Percentiles rank a stretch among this genome's conserved stretches.
Conservation (phyloP, 305 asterid species). For the Plantago coronopus region DNA sequence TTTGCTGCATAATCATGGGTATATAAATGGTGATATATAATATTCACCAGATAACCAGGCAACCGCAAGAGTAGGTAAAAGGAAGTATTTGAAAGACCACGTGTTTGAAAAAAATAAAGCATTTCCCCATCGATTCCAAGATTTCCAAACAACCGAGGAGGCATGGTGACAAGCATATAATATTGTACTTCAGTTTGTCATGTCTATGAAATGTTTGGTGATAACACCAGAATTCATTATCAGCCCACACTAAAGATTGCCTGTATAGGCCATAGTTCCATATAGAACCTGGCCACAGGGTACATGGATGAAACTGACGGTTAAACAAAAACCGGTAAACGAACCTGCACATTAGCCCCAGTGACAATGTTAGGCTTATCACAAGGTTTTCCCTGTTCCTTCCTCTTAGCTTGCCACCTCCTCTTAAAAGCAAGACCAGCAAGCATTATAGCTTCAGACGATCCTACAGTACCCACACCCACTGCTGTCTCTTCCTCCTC, state of each 20-base stretch:
- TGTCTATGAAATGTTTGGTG: too few species aligned
- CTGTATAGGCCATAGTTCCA: neutral
- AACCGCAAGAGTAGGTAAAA: too few species aligned
- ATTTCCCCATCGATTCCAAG: too few species aligned
- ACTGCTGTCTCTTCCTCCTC: slow-evolving; percentile 48
- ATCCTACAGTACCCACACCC: slow-evolving; percentile 64
- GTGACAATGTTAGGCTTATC: slow-evolving; percentile 62
- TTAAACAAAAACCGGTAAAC: neutral
- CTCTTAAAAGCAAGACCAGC: slow-evolving; percentile 74
- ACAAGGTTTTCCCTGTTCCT: slow-evolving; percentile 41
- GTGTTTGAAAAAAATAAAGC: too few species aligned
- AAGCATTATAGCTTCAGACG: slow-evolving; percentile 73
- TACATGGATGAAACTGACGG: neutral
- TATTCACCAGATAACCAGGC: neutral
- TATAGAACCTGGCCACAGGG: neutral
- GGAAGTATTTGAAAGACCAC: neutral
- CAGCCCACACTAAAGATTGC: too few species aligned
- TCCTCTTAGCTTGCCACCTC: slow-evolving; percentile 62
- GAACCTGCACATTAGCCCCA: slow-evolving; percentile 66
- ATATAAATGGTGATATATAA: neutral
- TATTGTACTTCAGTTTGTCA: too few species aligned
- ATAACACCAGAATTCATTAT: too few species aligned
- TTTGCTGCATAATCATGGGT: neutral
- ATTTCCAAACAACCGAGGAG: too few species aligned
- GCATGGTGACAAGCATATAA: too few species aligned